These are phyloP conservation scores for Paragyromitra xinjiangensis DNA, from an alignment of 495 filamentous ascomycete species.

Conservation along the genomic window DNA sequence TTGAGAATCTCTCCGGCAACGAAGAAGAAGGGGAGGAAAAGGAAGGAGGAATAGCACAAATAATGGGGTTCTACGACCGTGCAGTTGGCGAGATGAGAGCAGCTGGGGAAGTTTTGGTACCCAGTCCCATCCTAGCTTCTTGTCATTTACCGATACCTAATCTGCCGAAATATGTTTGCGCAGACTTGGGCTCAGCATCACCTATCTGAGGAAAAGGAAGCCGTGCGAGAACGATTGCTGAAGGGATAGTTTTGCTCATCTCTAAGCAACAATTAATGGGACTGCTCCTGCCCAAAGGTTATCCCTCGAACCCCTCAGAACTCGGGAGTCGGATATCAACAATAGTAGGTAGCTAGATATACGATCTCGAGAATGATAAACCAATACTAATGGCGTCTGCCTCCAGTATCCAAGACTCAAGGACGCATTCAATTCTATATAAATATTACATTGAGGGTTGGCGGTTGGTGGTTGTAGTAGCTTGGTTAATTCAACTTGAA, in stretches of 20 bases:
- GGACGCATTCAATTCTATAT: background rate
- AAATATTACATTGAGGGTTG: slow-evolving; percentile 14
- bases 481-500: background rate
- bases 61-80: slow-evolving; percentile 52
- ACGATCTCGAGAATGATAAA: background rate
- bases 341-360: slow-evolving; percentile 14
- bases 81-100: slow-evolving; percentile 52
- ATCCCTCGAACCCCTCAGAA: background rate
- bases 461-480: background rate
- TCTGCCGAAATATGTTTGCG: background rate
- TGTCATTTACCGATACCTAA: slow-evolving; percentile 7
- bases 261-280: slow-evolving; percentile 1
- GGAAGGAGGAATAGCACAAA: slow-evolving; percentile 39
- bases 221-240: slow-evolving; percentile 39
- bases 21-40: slow-evolving; percentile 19
- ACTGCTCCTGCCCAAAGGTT: background rate
- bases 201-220: slow-evolving; percentile 44
- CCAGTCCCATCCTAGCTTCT: background rate
- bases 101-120: slow-evolving; percentile 51
- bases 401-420: background rate
- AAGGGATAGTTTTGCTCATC: slow-evolving; percentile 38
- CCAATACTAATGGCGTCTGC: slow-evolving; percentile 6
- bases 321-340: background rate
- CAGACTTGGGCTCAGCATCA: slow-evolving; percentile 49
- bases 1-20: slow-evolving; percentile 10